phyloP scores from a whole-genome alignment of 2,329 filamentous ascomycete species.

The Xylariaceae sp. region DNA sequence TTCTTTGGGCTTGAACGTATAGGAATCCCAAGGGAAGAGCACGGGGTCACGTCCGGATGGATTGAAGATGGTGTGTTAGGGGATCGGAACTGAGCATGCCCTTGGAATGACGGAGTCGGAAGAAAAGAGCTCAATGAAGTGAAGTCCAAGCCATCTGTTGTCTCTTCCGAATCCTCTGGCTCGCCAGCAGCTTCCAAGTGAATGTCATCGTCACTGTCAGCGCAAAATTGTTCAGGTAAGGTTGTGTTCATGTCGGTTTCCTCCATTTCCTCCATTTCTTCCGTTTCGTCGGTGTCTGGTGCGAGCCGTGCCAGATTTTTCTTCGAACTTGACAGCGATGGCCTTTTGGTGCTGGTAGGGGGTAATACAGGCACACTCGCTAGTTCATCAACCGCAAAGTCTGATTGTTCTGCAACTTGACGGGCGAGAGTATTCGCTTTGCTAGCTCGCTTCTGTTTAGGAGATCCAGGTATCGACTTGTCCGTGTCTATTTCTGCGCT shows the following conservation, averaged over 20 bases:
- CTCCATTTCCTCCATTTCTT: conserved; percentile 26
- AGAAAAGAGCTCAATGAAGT: conserved; percentile 7
- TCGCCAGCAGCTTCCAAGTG: neutral
- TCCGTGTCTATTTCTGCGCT: conserved; percentile 5
- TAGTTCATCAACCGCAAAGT: conserved; percentile 17
- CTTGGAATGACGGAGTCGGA: conserved; percentile 10
- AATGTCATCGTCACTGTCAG: conserved; percentile 6
- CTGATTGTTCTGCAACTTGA: conserved; percentile 21
- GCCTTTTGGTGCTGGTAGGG: conserved; percentile 29
- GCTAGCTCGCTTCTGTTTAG: conserved; percentile 23
- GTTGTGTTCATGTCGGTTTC: conserved; percentile 27
- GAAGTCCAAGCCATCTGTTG: neutral
- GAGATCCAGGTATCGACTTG: conserved; percentile 5
- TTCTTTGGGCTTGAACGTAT: conserved; percentile 11
- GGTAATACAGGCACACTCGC: conserved; percentile 28
- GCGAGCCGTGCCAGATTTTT: conserved; percentile 27
- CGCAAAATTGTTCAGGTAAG: conserved; percentile 28
- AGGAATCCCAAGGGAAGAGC: conserved; percentile 12
- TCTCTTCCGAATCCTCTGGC: conserved; percentile 2
- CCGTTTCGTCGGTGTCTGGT: conserved; percentile 20
- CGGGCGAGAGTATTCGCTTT: conserved; percentile 27
- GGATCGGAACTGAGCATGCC: conserved; percentile 15
- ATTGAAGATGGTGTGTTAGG: conserved; percentile 10
- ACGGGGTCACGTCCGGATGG: conserved; percentile 2
- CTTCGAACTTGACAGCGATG: conserved; percentile 37